phyloP scores from a whole-genome alignment of 306 rosid genomes.

The Boehmeria nivea region DNA sequence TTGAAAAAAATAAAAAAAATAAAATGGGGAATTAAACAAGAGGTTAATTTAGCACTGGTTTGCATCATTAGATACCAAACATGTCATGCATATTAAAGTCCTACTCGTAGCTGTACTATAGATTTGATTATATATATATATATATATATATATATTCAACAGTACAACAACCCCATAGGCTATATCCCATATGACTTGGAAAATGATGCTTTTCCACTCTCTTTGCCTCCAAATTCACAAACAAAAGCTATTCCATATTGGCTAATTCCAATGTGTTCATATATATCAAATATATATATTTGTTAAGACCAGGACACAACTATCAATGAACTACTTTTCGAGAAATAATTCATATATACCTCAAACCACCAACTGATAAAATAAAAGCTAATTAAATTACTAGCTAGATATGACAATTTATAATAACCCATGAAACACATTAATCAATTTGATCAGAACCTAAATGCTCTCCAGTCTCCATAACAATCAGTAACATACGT shows the following conservation, averaged over 20 bases:
- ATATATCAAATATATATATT: background rate
- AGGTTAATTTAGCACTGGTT: constrained; percentile 16
- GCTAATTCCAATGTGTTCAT: constrained; percentile 7
- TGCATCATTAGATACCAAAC: constrained; percentile 30
- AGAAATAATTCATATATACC: background rate
- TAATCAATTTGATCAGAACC: background rate
- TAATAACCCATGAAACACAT: too few species aligned
- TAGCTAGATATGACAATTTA: too few species aligned
- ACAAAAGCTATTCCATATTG: constrained; percentile 39
- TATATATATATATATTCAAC: background rate
- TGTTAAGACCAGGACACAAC: background rate
- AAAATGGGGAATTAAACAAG: too few species aligned
- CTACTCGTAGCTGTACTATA: background rate
- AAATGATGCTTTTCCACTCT: constrained; percentile 47
- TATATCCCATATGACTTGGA: constrained; percentile 49
- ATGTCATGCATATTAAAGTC: constrained; percentile 13
- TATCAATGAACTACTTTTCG: background rate
- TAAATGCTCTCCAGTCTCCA: too few species aligned
- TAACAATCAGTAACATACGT: too few species aligned
- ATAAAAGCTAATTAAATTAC: too few species aligned
- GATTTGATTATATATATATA: background rate
- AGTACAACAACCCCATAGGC: background rate
- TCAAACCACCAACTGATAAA: too few species aligned
- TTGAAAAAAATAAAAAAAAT: too few species aligned
- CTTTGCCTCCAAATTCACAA: constrained; percentile 45